These are phyloP conservation scores for Simplicillium sp. DNA, from an alignment of 2,329 filamentous ascomycete species.

Conservation along the genomic window DNA sequence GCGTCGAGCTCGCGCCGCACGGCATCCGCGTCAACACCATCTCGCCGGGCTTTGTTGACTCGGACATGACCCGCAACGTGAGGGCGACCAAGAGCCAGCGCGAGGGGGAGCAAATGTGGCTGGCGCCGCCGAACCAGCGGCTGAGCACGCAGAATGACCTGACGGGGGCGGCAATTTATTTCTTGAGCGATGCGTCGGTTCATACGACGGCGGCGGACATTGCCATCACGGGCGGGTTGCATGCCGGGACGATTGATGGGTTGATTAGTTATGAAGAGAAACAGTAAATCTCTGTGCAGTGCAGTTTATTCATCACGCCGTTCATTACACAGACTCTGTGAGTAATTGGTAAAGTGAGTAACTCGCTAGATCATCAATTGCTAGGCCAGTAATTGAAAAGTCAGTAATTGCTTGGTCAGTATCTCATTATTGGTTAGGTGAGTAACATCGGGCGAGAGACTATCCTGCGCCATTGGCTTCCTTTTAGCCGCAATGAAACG, in stretches of 20 bases:
- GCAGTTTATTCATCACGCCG: too few relatives aligned
- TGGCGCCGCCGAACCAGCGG: conserved; percentile 26
- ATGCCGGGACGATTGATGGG: conserved; percentile 26
- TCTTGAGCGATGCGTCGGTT: conserved; percentile 31
- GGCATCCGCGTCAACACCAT: conserved; percentile 27
- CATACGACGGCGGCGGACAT: conserved; percentile 34
- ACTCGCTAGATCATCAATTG: too few relatives aligned
- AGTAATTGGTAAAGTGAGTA: too few relatives aligned
- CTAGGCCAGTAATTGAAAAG: too few relatives aligned
- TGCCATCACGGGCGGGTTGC: conserved; percentile 32
- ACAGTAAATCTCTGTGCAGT: not conserved
- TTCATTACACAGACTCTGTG: too few relatives aligned
- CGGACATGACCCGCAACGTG: conserved; percentile 22
- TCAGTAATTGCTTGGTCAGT: too few relatives aligned
- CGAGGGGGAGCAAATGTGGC: conserved; percentile 25
- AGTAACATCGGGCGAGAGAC: not conserved
- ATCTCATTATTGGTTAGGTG: too few relatives aligned
- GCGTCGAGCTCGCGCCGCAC: conserved; percentile 25
- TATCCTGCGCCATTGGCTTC: not conserved
- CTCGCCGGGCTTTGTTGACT: conserved; percentile 27
- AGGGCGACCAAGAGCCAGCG: conserved; percentile 19
- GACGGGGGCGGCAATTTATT: conserved; percentile 29
- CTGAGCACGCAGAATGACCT: conserved; percentile 31
- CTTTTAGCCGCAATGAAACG: too few relatives aligned
- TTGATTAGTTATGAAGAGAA: conserved; percentile 21